Evolutionary conservation across 1,284 basidiomycete species (phyloP).

Genomic region (Cerrena zonata): DNA sequence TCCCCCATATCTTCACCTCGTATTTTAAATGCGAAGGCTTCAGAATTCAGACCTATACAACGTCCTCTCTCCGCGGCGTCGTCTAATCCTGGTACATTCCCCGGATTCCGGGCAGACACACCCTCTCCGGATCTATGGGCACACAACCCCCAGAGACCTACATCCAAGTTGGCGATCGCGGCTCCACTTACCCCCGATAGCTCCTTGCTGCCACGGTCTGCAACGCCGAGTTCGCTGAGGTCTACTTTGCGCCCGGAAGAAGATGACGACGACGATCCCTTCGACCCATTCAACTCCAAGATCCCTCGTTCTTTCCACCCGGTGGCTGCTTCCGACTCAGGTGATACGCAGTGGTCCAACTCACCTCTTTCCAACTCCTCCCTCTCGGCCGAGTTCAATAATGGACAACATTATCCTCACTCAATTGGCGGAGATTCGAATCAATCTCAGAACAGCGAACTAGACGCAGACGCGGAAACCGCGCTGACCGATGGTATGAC

Average conservation of each 20-base stretch:
- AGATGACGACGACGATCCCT: slow-evolving; percentile 64
- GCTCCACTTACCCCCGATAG: slow-evolving; percentile 78
- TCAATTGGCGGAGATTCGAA: not conserved
- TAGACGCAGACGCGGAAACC: slow-evolving; percentile 50
- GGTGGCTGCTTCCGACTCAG: slow-evolving; percentile 54
- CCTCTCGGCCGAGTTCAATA: slow-evolving; percentile 39
- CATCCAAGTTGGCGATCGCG: slow-evolving; percentile 83
- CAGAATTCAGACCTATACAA: slow-evolving; percentile 63
- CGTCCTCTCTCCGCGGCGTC: slow-evolving; percentile 70
- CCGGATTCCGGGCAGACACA: slow-evolving; percentile 56
- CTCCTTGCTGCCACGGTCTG: slow-evolving; percentile 47
- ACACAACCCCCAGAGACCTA: slow-evolving; percentile 63
- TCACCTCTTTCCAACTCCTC: slow-evolving; percentile 45
- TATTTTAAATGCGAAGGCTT: slow-evolving; percentile 60
- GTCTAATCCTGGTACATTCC: slow-evolving; percentile 55
- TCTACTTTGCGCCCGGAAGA: slow-evolving; percentile 54
- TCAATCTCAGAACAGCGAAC: slow-evolving; percentile 31
- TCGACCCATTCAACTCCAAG: slow-evolving; percentile 63
- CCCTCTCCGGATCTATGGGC: slow-evolving; percentile 80
- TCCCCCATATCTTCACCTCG: slow-evolving; percentile 49
- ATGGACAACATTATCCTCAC: slow-evolving; percentile 14
- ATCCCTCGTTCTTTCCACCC: slow-evolving; percentile 55
- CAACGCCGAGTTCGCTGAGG: slow-evolving; percentile 53
- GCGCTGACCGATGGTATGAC: slow-evolving; percentile 85
- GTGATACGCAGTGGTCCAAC: slow-evolving; percentile 55